Evolutionary conservation across 768 basidiomycete genomes (phyloP).

Genomic region (Amyloporia xantha): DNA sequence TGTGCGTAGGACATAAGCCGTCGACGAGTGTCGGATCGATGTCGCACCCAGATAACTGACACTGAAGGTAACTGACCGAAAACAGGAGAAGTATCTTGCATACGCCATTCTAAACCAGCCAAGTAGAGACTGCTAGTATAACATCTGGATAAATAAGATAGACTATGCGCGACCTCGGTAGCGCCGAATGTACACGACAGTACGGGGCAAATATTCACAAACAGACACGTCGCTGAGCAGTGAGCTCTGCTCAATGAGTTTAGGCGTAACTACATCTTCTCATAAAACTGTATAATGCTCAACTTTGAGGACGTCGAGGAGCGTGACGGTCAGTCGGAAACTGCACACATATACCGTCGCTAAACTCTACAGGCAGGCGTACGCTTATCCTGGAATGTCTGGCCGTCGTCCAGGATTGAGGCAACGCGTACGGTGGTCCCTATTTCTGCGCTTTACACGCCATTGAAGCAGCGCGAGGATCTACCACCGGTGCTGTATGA

Average conservation of each 20-base stretch:
- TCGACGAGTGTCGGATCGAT: background rate
- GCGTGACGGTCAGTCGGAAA: conserved; percentile 71
- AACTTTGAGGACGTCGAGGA: conserved; percentile 98
- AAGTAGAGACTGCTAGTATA: too few relatives aligned
- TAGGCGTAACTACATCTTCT: background rate
- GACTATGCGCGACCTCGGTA: too few relatives aligned
- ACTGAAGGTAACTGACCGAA: background rate
- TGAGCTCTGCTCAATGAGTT: background rate
- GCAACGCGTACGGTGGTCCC: conserved; percentile 97
- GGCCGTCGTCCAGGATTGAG: conserved; percentile 97
- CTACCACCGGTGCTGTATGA: conserved; percentile 95
- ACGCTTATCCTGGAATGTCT: conserved; percentile 97
- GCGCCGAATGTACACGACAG: too few relatives aligned
- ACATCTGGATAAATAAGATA: too few relatives aligned
- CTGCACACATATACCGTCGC: background rate
- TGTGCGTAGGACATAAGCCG: conserved; percentile 27
- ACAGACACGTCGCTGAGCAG: conserved; percentile 3
- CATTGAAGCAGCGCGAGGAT: conserved; percentile 89
- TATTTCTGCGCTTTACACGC: conserved; percentile 96
- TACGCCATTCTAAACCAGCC: too few relatives aligned
- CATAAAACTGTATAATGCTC: conserved; percentile 37
- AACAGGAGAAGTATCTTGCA: too few relatives aligned
- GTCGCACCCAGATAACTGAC: background rate
- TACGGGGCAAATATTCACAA: conserved; percentile 1
- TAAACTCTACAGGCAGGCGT: conserved; percentile 60